Conservation (phyloP, 208 protist species). For the Trypanosoma vivax region DNA sequence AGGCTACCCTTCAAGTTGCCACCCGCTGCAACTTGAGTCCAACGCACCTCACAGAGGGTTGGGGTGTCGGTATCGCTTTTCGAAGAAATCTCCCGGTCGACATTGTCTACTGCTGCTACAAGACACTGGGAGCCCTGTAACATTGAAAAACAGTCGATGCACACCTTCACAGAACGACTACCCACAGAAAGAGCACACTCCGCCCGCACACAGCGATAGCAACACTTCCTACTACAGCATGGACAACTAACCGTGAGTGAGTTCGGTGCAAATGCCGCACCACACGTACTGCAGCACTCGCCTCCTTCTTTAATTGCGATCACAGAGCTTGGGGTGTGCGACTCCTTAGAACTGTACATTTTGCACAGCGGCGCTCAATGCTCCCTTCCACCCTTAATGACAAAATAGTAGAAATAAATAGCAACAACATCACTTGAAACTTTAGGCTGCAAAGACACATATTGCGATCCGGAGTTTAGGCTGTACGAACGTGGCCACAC, state of each 20-base stretch:
- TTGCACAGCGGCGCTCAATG: no score
- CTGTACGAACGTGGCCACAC: no score
- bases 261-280: conserved; percentile 45
- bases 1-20: no score
- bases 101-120: no score
- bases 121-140: conserved; percentile 29
- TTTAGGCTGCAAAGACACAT: no score
- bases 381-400: no score
- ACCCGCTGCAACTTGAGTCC: no score
- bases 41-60: not conserved
- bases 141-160: conserved; percentile 53
- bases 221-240: conserved; percentile 56
- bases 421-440: no score
- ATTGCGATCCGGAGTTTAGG: no score
- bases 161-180: conserved; percentile 25
- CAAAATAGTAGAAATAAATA: no score
- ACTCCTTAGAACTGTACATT: no score
- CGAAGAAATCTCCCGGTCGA: no score
- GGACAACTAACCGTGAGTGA: conserved; percentile 51
- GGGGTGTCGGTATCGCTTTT: not conserved
- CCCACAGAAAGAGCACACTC: conserved; percentile 29
- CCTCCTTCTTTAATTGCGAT: conserved; percentile 29
- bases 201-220: conserved; percentile 47
- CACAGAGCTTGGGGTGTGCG: not conserved
- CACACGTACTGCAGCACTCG: conserved; percentile 43